These are phyloP conservation scores for Globisporangium megalacanthum DNA, from an alignment of 352 stramenopile genomes.

Conservation along the genomic window DNA sequence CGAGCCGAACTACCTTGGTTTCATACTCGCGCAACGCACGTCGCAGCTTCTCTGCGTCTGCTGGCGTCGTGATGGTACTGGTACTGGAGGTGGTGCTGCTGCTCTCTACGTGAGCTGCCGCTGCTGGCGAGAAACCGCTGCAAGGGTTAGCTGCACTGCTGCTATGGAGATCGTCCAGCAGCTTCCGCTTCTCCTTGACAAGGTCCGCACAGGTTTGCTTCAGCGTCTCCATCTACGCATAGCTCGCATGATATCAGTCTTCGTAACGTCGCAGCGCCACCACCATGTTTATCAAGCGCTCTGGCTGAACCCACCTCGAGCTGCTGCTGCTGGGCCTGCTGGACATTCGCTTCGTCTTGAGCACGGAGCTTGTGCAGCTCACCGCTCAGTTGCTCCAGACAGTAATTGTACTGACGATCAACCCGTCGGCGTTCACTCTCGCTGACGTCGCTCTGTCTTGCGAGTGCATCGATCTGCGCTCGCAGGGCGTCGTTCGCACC, in stretches of 20 bases:
- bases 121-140: neutral
- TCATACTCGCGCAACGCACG: conserved; percentile 54
- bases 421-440: conserved; percentile 25
- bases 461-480: conserved; percentile 25
- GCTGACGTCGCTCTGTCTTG: conserved; percentile 20
- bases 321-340: conserved; percentile 6
- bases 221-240: conserved; percentile 15
- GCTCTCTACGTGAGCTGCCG: neutral
- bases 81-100: neutral
- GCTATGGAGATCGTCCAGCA: conserved; percentile 15
- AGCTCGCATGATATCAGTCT: neutral
- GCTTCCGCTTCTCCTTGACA: conserved; percentile 19
- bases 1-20: conserved; percentile 32
- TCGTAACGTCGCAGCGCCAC: neutral
- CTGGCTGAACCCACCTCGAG: conserved; percentile 2
- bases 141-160: neutral
- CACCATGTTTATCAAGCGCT: neutral
- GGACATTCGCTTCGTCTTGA: conserved; percentile 4
- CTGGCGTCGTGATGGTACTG: conserved; percentile 12
- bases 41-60: conserved; percentile 45
- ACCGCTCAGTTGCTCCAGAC: conserved; percentile 24
- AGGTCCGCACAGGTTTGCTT: conserved; percentile 18
- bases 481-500: conserved; percentile 13
- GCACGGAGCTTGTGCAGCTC: conserved; percentile 20
- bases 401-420: conserved; percentile 26